Evolutionary conservation across 208 protist genomes (phyloP).

Genomic region (Wallacemonas sp.): DNA sequence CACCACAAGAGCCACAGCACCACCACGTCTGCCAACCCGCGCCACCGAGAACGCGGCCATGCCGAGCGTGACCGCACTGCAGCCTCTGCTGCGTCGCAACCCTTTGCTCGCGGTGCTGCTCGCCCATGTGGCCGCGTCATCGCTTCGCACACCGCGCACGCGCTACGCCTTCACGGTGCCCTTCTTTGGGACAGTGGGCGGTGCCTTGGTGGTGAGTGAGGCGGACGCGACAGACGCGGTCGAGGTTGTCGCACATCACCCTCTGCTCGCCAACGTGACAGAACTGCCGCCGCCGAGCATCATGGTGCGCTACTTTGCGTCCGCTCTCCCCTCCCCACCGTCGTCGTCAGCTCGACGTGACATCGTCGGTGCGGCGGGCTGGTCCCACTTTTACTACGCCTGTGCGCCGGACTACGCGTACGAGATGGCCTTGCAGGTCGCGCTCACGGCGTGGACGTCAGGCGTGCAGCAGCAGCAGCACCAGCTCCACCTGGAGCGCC

Average conservation of each 20-base stretch:
- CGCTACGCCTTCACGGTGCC: conserved; percentile 1
- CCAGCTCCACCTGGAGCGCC: too few relatives aligned
- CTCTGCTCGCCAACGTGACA: not conserved
- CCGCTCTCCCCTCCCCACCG: not conserved
- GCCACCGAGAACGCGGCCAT: too few relatives aligned
- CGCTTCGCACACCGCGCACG: not conserved
- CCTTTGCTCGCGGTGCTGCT: not conserved
- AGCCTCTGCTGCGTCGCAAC: not conserved
- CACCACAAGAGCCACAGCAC: too few relatives aligned
- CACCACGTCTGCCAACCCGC: too few relatives aligned
- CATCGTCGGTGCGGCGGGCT: too few relatives aligned
- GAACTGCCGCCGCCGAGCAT: not conserved
- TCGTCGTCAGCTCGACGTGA: too few relatives aligned
- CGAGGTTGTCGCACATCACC: not conserved
- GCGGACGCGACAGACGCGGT: not conserved
- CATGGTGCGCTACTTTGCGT: not conserved
- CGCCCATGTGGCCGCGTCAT: not conserved
- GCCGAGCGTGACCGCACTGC: not conserved
- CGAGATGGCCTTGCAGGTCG: conserved; percentile 33
- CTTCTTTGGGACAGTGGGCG: not conserved
- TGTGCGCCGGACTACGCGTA: conserved; percentile 29
- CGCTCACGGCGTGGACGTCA: not conserved
- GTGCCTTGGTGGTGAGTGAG: not conserved
- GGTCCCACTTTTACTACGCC: not conserved
- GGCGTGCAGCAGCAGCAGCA: not conserved